Evolutionary conservation across 257 asterid genomes (phyloP).

Genomic region (Craterostigma plantagineum): DNA sequence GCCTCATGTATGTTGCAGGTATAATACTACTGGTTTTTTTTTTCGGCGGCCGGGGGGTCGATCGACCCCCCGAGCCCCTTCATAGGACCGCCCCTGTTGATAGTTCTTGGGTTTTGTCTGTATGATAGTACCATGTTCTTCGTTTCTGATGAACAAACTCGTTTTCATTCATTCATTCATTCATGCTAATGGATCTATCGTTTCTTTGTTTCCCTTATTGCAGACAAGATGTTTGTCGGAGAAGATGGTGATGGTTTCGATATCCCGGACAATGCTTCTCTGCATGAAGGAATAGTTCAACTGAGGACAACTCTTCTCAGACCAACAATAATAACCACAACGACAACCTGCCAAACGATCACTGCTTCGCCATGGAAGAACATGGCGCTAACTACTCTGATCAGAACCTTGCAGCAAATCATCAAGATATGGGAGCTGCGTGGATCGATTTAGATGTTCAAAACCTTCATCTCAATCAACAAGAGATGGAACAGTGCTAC

Average conservation of each 20-base stretch:
- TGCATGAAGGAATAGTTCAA: conserved; percentile 19
- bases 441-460: conserved; percentile 44
- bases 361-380: conserved; percentile 27
- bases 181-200: conserved; percentile 6
- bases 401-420: conserved; percentile 11
- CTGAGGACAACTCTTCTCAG: conserved; percentile 31
- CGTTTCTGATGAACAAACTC: conserved; percentile 6
- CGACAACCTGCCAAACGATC: too few species aligned
- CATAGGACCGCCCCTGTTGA: too few species aligned
- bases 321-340: conserved; percentile 14
- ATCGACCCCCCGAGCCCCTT: too few species aligned
- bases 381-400: conserved; percentile 14
- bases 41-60: too few species aligned
- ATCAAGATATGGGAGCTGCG: conserved; percentile 17
- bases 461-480: conserved; percentile 34
- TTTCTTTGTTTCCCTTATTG: conserved; percentile 8
- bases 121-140: too few species aligned
- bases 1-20: too few species aligned
- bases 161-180: too few species aligned
- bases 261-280: conserved; percentile 14
- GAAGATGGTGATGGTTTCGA: conserved; percentile 35
- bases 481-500: conserved; percentile 28
- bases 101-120: too few species aligned
- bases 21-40: too few species aligned
- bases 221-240: conserved; percentile 30